Evolutionary conservation across 1,139 yeast genomes (phyloP).

Genomic region (Pichia sp.): DNA sequence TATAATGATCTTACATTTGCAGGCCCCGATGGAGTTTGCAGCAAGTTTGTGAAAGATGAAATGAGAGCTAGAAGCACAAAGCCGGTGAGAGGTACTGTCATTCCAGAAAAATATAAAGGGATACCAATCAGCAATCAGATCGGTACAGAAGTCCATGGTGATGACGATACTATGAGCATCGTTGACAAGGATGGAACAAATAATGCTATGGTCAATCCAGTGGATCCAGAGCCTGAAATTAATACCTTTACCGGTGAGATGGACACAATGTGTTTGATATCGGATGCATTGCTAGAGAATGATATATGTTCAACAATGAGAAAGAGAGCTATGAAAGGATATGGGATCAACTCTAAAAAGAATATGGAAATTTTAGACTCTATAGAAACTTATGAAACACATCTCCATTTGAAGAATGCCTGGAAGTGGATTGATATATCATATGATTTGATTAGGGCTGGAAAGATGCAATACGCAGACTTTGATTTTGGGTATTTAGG

Average conservation of each 20-base stretch:
- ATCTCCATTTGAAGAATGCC: conserved; percentile 58
- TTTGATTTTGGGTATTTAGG: conserved; percentile 86
- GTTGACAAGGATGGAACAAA: too few species aligned
- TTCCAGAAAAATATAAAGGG: too few species aligned
- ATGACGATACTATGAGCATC: too few species aligned
- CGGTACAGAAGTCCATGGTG: too few species aligned
- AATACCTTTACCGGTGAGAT: conserved; percentile 4
- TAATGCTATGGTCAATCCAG: too few species aligned
- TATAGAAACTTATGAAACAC: conserved; percentile 46
- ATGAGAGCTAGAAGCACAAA: background rate
- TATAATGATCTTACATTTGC: conserved; percentile 62
- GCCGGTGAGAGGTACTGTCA: too few species aligned
- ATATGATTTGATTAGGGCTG: conserved; percentile 56
- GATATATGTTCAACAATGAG: conserved; percentile 66
- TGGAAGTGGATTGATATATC: conserved; percentile 90
- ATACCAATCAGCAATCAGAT: too few species aligned
- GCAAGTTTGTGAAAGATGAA: conserved; percentile 32
- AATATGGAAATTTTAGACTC: conserved; percentile 59
- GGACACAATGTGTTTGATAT: conserved; percentile 10
- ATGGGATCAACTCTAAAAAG: conserved; percentile 60
- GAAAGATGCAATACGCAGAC: conserved; percentile 58
- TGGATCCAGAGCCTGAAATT: conserved; percentile 2
- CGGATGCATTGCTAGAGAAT: conserved; percentile 36
- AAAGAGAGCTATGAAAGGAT: conserved; percentile 64
- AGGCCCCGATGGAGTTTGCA: conserved; percentile 54